Conservation (phyloP, 768 basidiomycete genomes). For the Boletus sp. region DNA sequence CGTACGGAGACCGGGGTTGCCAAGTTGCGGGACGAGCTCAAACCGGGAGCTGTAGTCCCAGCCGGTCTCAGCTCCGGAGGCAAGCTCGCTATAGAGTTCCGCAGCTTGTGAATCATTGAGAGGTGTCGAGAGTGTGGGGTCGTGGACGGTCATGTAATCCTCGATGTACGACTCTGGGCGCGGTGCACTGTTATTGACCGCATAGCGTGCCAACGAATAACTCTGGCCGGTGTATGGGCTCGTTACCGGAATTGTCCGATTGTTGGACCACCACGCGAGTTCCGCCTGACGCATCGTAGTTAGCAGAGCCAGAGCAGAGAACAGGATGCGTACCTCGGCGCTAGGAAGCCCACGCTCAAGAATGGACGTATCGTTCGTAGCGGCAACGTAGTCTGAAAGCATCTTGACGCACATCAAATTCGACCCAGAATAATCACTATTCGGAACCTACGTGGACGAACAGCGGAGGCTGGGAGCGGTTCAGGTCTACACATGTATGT, state of each 20-base stretch:
- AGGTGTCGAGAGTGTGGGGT: conserved; percentile 48
- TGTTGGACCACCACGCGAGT: conserved; percentile 75
- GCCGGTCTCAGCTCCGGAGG: conserved; percentile 83
- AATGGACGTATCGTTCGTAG: conserved; percentile 70
- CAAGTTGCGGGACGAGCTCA: conserved; percentile 31
- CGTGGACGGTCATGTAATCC: conserved; percentile 81
- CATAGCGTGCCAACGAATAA: conserved; percentile 66
- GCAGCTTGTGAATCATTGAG: conserved; percentile 59
- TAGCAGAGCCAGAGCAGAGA: neutral
- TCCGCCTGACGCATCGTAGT: conserved; percentile 50
- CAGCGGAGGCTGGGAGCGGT: conserved; percentile 90
- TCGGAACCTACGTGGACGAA: conserved; percentile 64
- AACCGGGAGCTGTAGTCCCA: conserved; percentile 45
- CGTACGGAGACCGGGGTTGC: conserved; percentile 57
- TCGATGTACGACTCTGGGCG: conserved; percentile 80
- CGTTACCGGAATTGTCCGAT: conserved; percentile 64
- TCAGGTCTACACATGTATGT: conserved; percentile 50
- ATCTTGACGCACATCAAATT: conserved; percentile 47
- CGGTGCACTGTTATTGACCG: conserved; percentile 80
- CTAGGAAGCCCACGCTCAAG: conserved; percentile 78
- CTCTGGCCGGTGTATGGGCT: conserved; percentile 70
- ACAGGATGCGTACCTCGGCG: conserved; percentile 55
- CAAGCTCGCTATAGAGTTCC: conserved; percentile 81
- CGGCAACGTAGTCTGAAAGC: conserved; percentile 78
- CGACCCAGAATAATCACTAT: neutral